Percentiles rank a stretch among this genome's conserved stretches.
phyloP scores from a whole-genome alignment of 257 asterid genomes.

The Fraxinus anomala region DNA sequence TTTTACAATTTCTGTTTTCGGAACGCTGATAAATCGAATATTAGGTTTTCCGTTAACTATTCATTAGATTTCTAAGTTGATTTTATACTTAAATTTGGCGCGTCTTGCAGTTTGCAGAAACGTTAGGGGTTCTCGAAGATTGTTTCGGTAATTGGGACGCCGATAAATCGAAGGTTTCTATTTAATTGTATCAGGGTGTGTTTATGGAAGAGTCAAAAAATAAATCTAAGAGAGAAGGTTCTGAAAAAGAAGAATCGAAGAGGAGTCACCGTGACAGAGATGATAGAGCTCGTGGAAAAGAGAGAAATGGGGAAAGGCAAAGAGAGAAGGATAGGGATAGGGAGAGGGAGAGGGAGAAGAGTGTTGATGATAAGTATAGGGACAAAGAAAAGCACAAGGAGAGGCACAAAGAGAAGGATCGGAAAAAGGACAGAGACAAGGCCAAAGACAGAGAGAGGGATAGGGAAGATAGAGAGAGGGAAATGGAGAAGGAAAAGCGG shows the following conservation, averaged over 20 bases:
- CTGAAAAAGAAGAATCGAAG: slow-evolving; percentile 41
- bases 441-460: slow-evolving; percentile 32
- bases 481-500: slow-evolving; percentile 19
- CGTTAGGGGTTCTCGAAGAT: not conserved
- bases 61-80: not conserved
- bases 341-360: slow-evolving; percentile 35
- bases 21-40: not conserved
- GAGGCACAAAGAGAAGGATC: slow-evolving; percentile 55
- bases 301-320: slow-evolving; percentile 43
- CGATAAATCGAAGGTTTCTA: not conserved
- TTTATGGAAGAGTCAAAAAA: slow-evolving; percentile 50
- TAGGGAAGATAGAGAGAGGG: slow-evolving; percentile 34
- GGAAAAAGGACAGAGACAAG: slow-evolving; percentile 35
- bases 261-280: slow-evolving; percentile 35
- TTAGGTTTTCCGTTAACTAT: not conserved
- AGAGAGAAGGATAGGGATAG: slow-evolving; percentile 35
- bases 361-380: slow-evolving; percentile 40
- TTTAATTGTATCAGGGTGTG: not conserved
- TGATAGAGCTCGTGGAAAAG: slow-evolving; percentile 43
- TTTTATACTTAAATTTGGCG: not conserved
- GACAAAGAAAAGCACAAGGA: slow-evolving; percentile 51
- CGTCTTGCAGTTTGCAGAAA: not conserved
- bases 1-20: not conserved
- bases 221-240: slow-evolving; percentile 48
- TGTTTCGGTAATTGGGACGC: not conserved